phyloP scores from a whole-genome alignment of 306 rosid genomes.

The Astragalus membranaceus region DNA sequence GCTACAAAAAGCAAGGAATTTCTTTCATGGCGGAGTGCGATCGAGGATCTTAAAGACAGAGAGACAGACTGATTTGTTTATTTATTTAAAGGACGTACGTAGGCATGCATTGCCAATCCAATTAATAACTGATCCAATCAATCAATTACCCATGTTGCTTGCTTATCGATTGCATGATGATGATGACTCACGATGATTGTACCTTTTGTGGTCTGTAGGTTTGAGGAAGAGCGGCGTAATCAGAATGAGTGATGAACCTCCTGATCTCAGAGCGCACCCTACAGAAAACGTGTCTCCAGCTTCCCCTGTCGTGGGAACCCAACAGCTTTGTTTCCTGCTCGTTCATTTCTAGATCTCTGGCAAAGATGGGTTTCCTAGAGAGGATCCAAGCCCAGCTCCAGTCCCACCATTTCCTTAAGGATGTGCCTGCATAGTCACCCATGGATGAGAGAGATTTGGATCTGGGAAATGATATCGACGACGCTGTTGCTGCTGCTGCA shows the following conservation, averaged over 20 bases:
- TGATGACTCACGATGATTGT: too few species aligned
- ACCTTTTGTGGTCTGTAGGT: slow-evolving; percentile 25
- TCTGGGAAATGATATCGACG: slow-evolving; percentile 20
- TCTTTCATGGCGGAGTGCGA: too few species aligned
- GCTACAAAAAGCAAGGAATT: too few species aligned
- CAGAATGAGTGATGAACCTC: slow-evolving; percentile 43
- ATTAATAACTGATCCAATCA: too few species aligned
- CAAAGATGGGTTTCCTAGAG: slow-evolving; percentile 61
- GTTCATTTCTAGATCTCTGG: slow-evolving; percentile 80
- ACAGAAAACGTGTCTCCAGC: slow-evolving; percentile 59
- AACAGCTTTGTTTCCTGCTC: slow-evolving; percentile 65
- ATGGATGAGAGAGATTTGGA: slow-evolving; percentile 22
- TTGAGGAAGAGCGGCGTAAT: slow-evolving; percentile 49
- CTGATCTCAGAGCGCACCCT: slow-evolving; percentile 66
- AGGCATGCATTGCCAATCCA: too few species aligned
- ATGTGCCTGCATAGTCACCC: slow-evolving; percentile 40
- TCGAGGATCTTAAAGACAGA: too few species aligned
- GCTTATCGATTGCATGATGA: too few species aligned
- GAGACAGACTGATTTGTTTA: too few species aligned
- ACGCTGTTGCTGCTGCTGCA: too few species aligned
- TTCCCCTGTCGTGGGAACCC: slow-evolving; percentile 56
- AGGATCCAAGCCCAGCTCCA: slow-evolving; percentile 80
- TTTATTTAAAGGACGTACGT: too few species aligned
- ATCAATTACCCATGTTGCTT: too few species aligned
- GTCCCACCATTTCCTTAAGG: slow-evolving; percentile 58